A percentile compares a stretch with the other conserved stretches of the same genome.
phyloP scores from a whole-genome alignment of 345 rosid species.

The Euphorbia tirucalli region DNA sequence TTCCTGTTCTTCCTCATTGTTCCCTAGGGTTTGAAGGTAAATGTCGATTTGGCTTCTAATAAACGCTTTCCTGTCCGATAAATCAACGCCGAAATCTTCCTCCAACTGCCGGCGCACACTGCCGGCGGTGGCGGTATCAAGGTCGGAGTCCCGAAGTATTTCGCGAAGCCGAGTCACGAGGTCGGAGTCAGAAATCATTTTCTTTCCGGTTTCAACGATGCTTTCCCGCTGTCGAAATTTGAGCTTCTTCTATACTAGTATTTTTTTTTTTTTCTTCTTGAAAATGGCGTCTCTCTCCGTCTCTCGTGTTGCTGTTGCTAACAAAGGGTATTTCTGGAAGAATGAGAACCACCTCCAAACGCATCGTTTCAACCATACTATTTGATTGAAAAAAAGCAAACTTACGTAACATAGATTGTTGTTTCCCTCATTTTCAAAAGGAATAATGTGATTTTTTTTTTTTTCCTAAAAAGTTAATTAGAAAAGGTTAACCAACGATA shows the following conservation, averaged over 20 bases:
- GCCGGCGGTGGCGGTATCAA: slow-evolving; percentile 66
- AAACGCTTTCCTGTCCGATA: slow-evolving; percentile 57
- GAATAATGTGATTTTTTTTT: no score
- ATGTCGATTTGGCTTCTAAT: slow-evolving; percentile 70
- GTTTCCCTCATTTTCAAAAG: no score
- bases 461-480: no score
- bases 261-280: background rate
- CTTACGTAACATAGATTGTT: no score
- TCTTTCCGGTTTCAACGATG: background rate
- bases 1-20: slow-evolving; percentile 20
- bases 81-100: slow-evolving; percentile 56
- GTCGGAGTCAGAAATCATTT: slow-evolving; percentile 71
- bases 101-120: slow-evolving; percentile 70
- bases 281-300: background rate
- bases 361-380: no score
- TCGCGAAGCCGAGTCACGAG: slow-evolving; percentile 69
- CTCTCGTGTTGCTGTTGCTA: background rate
- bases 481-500: no score
- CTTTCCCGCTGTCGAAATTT: background rate
- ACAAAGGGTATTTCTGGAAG: background rate
- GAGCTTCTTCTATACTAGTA: background rate
- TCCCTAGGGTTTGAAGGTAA: slow-evolving; percentile 45
- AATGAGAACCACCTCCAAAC: background rate
- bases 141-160: slow-evolving; percentile 66
- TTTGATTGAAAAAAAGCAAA: no score